Conservation (phyloP, 1,284 basidiomycete genomes). For the Xerocomus minutiporus region DNA sequence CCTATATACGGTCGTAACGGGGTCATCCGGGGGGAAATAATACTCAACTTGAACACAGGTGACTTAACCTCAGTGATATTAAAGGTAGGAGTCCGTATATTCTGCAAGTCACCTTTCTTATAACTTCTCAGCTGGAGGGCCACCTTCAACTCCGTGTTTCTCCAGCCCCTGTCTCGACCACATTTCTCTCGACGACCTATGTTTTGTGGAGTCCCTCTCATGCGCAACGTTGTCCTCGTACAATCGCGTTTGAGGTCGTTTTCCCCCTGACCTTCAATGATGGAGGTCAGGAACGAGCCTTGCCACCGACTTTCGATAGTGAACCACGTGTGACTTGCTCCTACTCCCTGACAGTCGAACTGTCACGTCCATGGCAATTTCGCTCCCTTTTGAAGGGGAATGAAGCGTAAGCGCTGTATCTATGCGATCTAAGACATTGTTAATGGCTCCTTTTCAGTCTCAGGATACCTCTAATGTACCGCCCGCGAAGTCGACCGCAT, state of each 20-base stretch:
- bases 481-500: conserved; percentile 23
- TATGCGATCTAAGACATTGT: background rate
- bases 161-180: conserved; percentile 10
- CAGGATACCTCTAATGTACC: conserved; percentile 24
- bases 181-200: conserved; percentile 19
- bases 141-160: conserved; percentile 16
- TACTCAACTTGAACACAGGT: conserved; percentile 8
- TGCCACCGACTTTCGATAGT: conserved; percentile 26
- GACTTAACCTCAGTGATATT: conserved; percentile 21
- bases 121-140: conserved; percentile 26
- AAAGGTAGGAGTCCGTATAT: conserved; percentile 18
- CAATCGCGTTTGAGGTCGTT: conserved; percentile 20
- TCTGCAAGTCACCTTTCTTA: conserved; percentile 1
- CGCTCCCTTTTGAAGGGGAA: conserved; percentile 18
- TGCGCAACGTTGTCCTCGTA: conserved; percentile 18
- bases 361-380: conserved; percentile 22
- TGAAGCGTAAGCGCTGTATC: conserved; percentile 16
- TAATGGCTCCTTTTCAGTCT: conserved; percentile 15
- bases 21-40: conserved; percentile 25
- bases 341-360: conserved; percentile 25
- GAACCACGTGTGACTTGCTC: conserved; percentile 16
- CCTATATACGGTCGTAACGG: conserved; percentile 23
- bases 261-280: conserved; percentile 28
- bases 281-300: conserved; percentile 10
- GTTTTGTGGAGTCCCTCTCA: conserved; percentile 19